phyloP scores from a whole-genome alignment of 805 yeast genomes.

The Saccharomycopsis schoenii region DNA sequence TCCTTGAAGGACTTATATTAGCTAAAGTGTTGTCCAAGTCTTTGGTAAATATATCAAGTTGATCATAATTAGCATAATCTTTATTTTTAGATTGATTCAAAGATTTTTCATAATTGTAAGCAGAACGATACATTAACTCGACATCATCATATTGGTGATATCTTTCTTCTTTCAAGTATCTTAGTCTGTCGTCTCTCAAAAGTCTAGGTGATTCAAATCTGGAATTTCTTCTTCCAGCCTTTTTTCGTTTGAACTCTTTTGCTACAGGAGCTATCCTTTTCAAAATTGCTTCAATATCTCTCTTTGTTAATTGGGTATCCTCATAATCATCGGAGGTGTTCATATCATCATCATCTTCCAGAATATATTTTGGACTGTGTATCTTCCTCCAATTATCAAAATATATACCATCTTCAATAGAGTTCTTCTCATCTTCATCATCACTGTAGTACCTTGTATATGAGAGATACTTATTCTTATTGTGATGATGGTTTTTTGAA shows the following conservation, averaged over 20 bases:
- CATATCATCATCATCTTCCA: neutral
- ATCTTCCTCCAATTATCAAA: neutral
- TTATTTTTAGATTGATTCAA: neutral
- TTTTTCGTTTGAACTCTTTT: neutral
- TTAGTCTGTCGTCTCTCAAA: neutral
- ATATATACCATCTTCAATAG: neutral
- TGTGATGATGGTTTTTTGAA: neutral
- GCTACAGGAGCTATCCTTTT: neutral
- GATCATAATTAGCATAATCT: neutral
- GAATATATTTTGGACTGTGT: neutral
- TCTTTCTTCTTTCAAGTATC: neutral
- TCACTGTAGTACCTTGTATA: neutral
- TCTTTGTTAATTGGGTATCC: neutral
- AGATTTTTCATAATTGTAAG: slow-evolving; percentile 17
- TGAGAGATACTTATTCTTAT: neutral
- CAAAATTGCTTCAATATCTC: neutral
- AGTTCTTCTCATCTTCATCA: neutral
- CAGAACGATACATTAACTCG: slow-evolving; percentile 11
- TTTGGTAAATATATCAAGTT: neutral
- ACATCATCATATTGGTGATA: slow-evolving; percentile 6
- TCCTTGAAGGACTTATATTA: neutral
- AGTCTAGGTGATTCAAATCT: neutral
- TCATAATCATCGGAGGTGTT: neutral
- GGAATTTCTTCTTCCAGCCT: neutral
- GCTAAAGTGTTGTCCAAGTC: neutral